Evolutionary conservation across 371 early-diverging fungal genomes (phyloP).

Genomic region (Actinomucor elegans): DNA sequence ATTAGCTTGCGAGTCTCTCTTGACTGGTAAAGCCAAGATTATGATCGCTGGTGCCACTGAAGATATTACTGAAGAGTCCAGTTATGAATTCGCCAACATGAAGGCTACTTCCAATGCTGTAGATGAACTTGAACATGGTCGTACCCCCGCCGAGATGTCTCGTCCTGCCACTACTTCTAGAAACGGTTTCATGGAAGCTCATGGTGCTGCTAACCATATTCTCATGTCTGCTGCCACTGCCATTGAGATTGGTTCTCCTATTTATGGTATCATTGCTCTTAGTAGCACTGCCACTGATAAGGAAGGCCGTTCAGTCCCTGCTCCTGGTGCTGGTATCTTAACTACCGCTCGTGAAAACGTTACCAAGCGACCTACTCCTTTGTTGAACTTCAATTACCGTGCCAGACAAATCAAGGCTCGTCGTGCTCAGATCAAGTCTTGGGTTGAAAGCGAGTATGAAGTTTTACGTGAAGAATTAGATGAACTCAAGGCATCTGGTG

Average conservation of each 20-base stretch:
- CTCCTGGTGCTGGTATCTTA: conserved; percentile 94
- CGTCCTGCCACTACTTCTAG: conserved; percentile 92
- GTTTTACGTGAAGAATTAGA: conserved; percentile 73
- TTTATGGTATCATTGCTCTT: conserved; percentile 91
- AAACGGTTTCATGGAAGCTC: conserved; percentile 94
- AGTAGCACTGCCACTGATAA: conserved; percentile 96
- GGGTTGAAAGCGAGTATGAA: conserved; percentile 85
- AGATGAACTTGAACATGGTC: conserved; percentile 85
- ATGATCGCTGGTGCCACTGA: conserved; percentile 95
- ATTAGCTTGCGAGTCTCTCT: conserved; percentile 89
- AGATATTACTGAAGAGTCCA: conserved; percentile 92
- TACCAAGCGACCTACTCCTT: conserved; percentile 68
- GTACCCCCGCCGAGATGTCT: conserved; percentile 90
- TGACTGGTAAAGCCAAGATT: conserved; percentile 92
- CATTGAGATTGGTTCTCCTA: conserved; percentile 93
- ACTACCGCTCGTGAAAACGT: conserved; percentile 89
- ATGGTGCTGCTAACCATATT: conserved; percentile 90
- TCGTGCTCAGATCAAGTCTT: conserved; percentile 81
- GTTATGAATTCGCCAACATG: conserved; percentile 97
- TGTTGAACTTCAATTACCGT: conserved; percentile 91
- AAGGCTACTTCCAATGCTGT: conserved; percentile 90
- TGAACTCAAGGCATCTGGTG: conserved; percentile 64
- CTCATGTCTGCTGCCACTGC: conserved; percentile 91
- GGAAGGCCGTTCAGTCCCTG: conserved; percentile 94
- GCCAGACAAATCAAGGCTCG: conserved; percentile 80